phyloP scores from a whole-genome alignment of 2,329 filamentous ascomycete species.

The Xylariaceae sp. region DNA sequence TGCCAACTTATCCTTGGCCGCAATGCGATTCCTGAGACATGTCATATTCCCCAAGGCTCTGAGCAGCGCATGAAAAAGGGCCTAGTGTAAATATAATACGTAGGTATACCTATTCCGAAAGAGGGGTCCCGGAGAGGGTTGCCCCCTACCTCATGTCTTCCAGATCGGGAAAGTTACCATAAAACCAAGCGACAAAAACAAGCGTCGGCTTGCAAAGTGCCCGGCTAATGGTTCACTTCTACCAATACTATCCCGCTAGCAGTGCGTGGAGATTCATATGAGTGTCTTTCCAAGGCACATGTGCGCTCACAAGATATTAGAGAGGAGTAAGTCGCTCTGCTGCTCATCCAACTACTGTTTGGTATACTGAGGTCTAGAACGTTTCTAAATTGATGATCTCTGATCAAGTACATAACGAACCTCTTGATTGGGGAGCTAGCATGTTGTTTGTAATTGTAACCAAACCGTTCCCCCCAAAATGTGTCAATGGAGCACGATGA shows the following conservation, averaged over 20 bases:
- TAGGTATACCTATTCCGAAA: constrained; percentile 9
- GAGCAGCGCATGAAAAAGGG: too few species aligned
- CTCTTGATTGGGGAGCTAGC: too few species aligned
- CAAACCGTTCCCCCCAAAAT: constrained; percentile 9
- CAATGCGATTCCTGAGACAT: too few species aligned
- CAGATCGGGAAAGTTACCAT: constrained; percentile 13
- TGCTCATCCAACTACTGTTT: too few species aligned
- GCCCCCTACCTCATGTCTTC: constrained; percentile 25
- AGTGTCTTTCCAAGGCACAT: neutral
- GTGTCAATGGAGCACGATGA: constrained; percentile 23
- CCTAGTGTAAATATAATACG: too few species aligned
- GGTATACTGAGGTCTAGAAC: too few species aligned
- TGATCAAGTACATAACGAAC: too few species aligned
- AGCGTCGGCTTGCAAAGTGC: constrained; percentile 4
- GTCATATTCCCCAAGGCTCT: too few species aligned
- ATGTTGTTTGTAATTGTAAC: neutral
- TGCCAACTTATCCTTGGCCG: too few species aligned
- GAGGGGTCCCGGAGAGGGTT: constrained; percentile 24
- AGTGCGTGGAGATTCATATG: neutral
- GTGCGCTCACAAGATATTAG: too few species aligned
- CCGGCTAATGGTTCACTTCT: neutral
- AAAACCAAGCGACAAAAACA: neutral
- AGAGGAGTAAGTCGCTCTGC: too few species aligned
- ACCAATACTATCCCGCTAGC: neutral
- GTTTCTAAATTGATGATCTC: too few species aligned